Percentiles rank a stretch among this genome's conserved stretches.
Evolutionary conservation across 2,329 filamentous ascomycete genomes (phyloP).

Genomic region (Talaromyces rugulosus): DNA sequence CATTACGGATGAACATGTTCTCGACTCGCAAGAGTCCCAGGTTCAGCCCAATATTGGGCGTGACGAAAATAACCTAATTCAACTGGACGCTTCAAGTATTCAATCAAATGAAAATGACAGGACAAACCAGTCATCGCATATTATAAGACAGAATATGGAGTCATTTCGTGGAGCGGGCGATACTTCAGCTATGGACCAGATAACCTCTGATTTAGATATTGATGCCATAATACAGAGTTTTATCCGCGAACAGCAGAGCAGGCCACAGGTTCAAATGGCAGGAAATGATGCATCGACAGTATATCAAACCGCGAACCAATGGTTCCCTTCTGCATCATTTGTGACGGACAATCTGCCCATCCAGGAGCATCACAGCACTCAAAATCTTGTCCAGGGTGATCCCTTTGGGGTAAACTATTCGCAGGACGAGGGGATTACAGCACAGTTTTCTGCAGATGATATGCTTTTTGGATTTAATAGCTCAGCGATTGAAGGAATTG

Average conservation of each 20-base stretch:
- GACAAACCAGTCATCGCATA: too few relatives aligned
- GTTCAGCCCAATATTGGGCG: background rate
- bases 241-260: slow-evolving; percentile 27
- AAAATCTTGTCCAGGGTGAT: background rate
- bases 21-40: background rate
- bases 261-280: background rate
- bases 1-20: background rate
- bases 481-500: slow-evolving; percentile 15
- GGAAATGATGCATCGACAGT: background rate
- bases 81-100: background rate
- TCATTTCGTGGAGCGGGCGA: too few relatives aligned
- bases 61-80: background rate
- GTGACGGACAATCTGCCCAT: background rate
- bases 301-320: background rate
- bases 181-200: background rate
- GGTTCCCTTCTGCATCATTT: background rate
- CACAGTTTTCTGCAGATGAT: slow-evolving; percentile 21
- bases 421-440: background rate
- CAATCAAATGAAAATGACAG: background rate
- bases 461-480: slow-evolving; percentile 32
- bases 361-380: background rate
- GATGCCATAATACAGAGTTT: slow-evolving; percentile 43
- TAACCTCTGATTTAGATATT: slow-evolving; percentile 34
- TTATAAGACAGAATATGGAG: too few relatives aligned
- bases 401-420: background rate